Evolutionary conservation across 1,284 basidiomycete genomes (phyloP).

Genomic region (Takashimella koratensis): DNA sequence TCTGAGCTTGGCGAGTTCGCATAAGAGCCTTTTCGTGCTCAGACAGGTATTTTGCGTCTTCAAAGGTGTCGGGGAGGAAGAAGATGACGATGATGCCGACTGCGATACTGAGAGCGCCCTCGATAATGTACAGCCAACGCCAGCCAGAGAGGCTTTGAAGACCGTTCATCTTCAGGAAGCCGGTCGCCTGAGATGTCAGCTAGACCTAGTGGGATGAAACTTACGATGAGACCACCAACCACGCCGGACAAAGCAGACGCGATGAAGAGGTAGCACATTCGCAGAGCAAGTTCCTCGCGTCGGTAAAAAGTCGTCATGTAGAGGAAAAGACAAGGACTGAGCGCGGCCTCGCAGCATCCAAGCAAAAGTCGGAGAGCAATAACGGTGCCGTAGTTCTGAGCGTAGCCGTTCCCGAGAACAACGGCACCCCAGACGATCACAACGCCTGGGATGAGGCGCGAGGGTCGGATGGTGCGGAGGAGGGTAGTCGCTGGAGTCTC

Average conservation of each 20-base stretch:
- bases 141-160: slow-evolving; percentile 7
- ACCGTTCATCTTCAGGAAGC: slow-evolving; percentile 12
- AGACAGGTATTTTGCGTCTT: slow-evolving; percentile 7
- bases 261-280: slow-evolving; percentile 36
- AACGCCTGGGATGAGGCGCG: slow-evolving; percentile 12
- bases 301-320: slow-evolving; percentile 27
- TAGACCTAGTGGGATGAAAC: not conserved
- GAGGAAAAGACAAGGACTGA: slow-evolving; percentile 27
- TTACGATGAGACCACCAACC: slow-evolving; percentile 31
- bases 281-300: slow-evolving; percentile 26
- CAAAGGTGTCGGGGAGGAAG: slow-evolving; percentile 6
- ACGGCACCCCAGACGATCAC: slow-evolving; percentile 25
- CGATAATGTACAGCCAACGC: slow-evolving; percentile 15
- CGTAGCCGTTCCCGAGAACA: slow-evolving; percentile 19
- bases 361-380: slow-evolving; percentile 25
- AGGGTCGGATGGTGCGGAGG: slow-evolving; percentile 28
- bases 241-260: slow-evolving; percentile 28
- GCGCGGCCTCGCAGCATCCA: slow-evolving; percentile 28
- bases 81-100: slow-evolving; percentile 6
- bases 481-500: slow-evolving; percentile 32
- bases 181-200: not conserved
- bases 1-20: slow-evolving; percentile 9
- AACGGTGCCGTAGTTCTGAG: slow-evolving; percentile 20
- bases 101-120: slow-evolving; percentile 6
- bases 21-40: slow-evolving; percentile 11